Percentiles rank a stretch among this genome's conserved stretches.
phyloP scores from a whole-genome alignment of 2,329 filamentous ascomycete species.

The Aspergillus sp. region DNA sequence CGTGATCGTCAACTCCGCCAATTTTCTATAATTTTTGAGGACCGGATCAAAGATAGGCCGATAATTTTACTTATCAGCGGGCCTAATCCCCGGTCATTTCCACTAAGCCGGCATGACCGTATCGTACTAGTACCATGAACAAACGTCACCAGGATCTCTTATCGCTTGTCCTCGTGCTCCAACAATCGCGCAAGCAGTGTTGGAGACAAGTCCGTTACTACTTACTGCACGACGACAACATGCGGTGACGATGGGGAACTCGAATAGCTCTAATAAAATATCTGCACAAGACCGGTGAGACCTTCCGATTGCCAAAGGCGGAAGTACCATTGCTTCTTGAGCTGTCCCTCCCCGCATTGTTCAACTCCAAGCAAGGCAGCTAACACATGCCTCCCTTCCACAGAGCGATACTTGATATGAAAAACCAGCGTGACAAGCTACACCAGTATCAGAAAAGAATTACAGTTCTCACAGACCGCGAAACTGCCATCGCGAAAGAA shows the following conservation, averaged over 20 bases:
- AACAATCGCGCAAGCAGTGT: not conserved
- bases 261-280: slow-evolving; percentile 66
- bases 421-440: slow-evolving; percentile 94
- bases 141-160: slow-evolving; percentile 10
- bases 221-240: slow-evolving; percentile 23
- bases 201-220: slow-evolving; percentile 5
- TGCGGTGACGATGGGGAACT: slow-evolving; percentile 64
- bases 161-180: slow-evolving; percentile 5
- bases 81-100: not conserved
- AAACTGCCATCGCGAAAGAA: slow-evolving; percentile 82
- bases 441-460: slow-evolving; percentile 95
- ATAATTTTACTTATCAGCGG: not conserved
- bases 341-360: not conserved
- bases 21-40: slow-evolving; percentile 27
- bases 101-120: not conserved
- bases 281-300: slow-evolving; percentile 83
- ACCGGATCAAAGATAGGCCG: slow-evolving; percentile 24
- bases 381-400: not conserved
- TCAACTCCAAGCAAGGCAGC: not conserved
- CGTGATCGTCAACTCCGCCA: not conserved
- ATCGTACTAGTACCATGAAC: not conserved
- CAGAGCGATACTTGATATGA: slow-evolving; percentile 96
- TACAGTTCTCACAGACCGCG: slow-evolving; percentile 79
- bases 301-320: not conserved
- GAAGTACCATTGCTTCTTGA: not conserved